phyloP scores from a whole-genome alignment of 345 rosid genomes.

The Arabis hirsuta region DNA sequence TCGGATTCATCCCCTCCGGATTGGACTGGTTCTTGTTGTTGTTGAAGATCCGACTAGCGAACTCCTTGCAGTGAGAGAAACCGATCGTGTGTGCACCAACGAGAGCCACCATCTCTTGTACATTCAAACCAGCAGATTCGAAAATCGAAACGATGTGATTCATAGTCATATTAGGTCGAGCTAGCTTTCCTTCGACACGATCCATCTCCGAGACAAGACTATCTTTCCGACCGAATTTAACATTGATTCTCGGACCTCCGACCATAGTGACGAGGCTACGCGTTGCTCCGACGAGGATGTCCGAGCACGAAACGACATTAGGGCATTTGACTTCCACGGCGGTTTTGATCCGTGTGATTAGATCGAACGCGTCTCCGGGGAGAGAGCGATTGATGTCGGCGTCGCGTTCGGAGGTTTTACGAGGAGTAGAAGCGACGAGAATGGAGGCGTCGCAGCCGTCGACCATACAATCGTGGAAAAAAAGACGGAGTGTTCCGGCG shows the following conservation, averaged over 20 bases:
- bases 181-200: constrained; percentile 47
- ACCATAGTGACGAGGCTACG: constrained; percentile 69
- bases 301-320: constrained; percentile 65
- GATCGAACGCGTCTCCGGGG: constrained; percentile 79
- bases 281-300: constrained; percentile 63
- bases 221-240: constrained; percentile 66
- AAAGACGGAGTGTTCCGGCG: constrained; percentile 67
- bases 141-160: constrained; percentile 51
- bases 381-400: constrained; percentile 60
- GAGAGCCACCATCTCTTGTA: constrained; percentile 65
- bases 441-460: constrained; percentile 76
- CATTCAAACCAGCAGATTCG: constrained; percentile 45
- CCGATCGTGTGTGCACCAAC: constrained; percentile 79
- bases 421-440: constrained; percentile 61
- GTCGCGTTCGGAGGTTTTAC: constrained; percentile 66
- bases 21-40: constrained; percentile 39
- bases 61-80: constrained; percentile 77
- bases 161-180: constrained; percentile 48
- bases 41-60: constrained; percentile 54
- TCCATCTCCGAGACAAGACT: constrained; percentile 51
- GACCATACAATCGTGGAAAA: constrained; percentile 79
- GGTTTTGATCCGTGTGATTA: constrained; percentile 59
- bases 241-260: constrained; percentile 62
- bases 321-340: constrained; percentile 79
- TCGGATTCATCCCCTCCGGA: constrained; percentile 46